Percentiles rank a stretch among this genome's conserved stretches.
These are phyloP conservation scores for Rhexocercosporidium sp. DNA, from an alignment of 2,329 filamentous ascomycete genomes.

Conservation along the genomic window DNA sequence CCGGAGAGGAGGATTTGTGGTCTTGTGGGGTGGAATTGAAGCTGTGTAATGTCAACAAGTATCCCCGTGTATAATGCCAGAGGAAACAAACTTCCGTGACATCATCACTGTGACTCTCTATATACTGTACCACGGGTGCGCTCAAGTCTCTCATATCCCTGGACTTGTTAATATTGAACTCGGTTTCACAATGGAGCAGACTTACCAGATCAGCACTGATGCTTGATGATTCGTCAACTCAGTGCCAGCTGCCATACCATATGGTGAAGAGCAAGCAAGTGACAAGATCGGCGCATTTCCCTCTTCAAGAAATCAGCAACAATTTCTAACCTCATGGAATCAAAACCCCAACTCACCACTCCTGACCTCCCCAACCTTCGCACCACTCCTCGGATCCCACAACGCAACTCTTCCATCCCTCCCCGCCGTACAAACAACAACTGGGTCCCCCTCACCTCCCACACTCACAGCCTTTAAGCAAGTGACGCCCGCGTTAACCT, in stretches of 20 bases:
- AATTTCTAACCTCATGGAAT: not conserved
- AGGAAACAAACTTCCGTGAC: constrained; percentile 57
- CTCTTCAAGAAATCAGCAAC: constrained; percentile 39
- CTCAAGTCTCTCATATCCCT: constrained; percentile 63
- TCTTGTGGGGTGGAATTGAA: constrained; percentile 65
- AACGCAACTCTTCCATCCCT: constrained; percentile 70
- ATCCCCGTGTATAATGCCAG: not conserved
- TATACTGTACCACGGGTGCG: constrained; percentile 57
- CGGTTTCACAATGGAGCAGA: not conserved
- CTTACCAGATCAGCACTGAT: constrained; percentile 65
- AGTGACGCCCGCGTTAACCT: constrained; percentile 66
- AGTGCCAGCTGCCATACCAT: constrained; percentile 73
- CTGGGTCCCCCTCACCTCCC: constrained; percentile 37
- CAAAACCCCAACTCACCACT: constrained; percentile 39
- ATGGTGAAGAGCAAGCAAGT: constrained; percentile 62
- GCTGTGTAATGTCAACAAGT: constrained; percentile 45
- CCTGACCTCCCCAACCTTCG: constrained; percentile 48
- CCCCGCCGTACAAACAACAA: constrained; percentile 70
- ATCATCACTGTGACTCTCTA: constrained; percentile 71
- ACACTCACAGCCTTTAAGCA: constrained; percentile 62
- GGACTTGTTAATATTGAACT: constrained; percentile 2
- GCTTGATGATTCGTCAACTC: constrained; percentile 70
- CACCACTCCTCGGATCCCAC: constrained; percentile 66
- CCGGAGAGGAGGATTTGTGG: constrained; percentile 72
- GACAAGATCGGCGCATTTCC: constrained; percentile 63